Conservation (phyloP, 345 rosid species). For the Acer saccharum region DNA sequence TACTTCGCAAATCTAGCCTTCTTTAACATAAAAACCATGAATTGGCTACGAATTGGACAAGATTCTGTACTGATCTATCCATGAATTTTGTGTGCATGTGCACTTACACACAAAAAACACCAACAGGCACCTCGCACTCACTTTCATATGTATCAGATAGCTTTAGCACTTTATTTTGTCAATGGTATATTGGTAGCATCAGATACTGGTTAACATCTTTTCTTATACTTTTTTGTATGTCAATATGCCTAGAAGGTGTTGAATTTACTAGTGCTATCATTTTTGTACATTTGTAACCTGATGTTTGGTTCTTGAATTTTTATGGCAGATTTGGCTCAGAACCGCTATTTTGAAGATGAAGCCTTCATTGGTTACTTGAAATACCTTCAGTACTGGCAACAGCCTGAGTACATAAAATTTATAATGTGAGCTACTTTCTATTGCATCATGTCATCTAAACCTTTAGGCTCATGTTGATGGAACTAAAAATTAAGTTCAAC, state of each 20-base stretch:
- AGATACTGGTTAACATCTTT: background rate
- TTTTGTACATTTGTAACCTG: background rate
- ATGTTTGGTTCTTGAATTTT: constrained; percentile 20
- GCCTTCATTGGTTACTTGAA: constrained; percentile 96
- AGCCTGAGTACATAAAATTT: constrained; percentile 83
- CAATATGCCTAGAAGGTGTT: background rate
- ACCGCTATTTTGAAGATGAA: constrained; percentile 96
- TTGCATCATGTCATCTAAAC: background rate
- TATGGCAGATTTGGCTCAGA: constrained; percentile 91
- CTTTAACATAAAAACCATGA: background rate
- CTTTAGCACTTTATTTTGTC: too few relatives aligned
- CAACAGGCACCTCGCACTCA: background rate
- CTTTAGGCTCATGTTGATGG: constrained; percentile 6
- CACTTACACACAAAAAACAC: background rate
- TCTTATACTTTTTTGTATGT: background rate
- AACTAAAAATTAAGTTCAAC: constrained; percentile 7
- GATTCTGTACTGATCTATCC: background rate
- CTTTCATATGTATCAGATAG: background rate
- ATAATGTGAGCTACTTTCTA: constrained; percentile 67
- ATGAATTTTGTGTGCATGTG: background rate
- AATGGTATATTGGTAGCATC: background rate
- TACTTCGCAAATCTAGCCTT: background rate
- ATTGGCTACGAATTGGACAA: background rate
- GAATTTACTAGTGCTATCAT: background rate
- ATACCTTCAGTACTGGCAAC: constrained; percentile 97